Evolutionary conservation across 169 alveolate genomes (phyloP).

Genomic region (Eimeria necatrix): DNA sequence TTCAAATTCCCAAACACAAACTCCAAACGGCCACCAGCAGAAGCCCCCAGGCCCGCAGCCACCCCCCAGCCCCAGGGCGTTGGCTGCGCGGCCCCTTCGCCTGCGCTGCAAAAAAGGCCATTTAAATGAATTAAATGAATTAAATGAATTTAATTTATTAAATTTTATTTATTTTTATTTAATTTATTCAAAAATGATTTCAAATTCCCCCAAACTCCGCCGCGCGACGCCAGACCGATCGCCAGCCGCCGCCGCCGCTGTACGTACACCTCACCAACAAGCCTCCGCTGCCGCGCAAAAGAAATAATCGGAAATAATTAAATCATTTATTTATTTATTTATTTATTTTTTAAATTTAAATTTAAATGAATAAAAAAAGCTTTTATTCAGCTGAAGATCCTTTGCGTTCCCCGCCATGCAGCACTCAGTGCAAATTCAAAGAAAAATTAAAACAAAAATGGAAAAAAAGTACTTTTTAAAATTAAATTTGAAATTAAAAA

Average conservation of each 20-base stretch:
- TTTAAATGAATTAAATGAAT: not conserved
- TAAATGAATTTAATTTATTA: not conserved
- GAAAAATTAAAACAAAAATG: too few species aligned
- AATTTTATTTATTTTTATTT: too few species aligned
- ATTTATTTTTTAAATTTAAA: too few species aligned
- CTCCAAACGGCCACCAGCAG: not conserved
- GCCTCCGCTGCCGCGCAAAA: not conserved
- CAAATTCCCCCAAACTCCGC: not conserved
- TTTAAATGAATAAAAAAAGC: not conserved
- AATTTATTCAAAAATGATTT: too few species aligned
- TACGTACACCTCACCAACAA: not conserved
- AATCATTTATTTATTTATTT: too few species aligned
- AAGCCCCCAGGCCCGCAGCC: not conserved
- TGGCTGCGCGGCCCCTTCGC: too few species aligned
- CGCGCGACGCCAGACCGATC: too few species aligned
- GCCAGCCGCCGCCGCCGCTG: too few species aligned
- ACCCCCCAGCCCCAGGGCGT: not conserved
- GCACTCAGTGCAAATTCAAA: too few species aligned
- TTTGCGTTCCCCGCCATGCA: too few species aligned
- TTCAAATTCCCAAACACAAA: not conserved
- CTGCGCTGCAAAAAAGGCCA: not conserved
- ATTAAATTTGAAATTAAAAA: too few species aligned
- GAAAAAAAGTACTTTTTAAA: too few species aligned
- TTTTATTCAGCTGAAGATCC: not conserved
- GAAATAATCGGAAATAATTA: not conserved